phyloP scores from a whole-genome alignment of 1,284 basidiomycete species.

The Xerocomus tenax region DNA sequence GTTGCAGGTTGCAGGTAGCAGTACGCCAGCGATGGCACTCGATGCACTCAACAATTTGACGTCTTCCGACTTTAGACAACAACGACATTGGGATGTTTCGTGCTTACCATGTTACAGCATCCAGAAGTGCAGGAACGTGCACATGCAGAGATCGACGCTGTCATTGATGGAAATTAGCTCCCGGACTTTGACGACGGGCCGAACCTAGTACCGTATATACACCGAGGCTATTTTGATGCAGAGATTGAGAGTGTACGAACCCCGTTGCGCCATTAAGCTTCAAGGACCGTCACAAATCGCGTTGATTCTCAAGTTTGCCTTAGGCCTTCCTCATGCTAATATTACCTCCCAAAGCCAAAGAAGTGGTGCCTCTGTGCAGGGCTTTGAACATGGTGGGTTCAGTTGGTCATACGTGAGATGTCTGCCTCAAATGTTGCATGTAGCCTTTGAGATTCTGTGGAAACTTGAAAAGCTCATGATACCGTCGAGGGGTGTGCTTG shows the following conservation, averaged over 20 bases:
- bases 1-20: conserved; percentile 12
- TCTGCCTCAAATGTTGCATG: too few relatives aligned
- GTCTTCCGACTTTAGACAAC: conserved; percentile 33
- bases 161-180: conserved; percentile 8
- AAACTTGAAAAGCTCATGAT: too few relatives aligned
- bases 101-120: conserved; percentile 43
- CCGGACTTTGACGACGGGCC: not conserved
- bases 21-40: conserved; percentile 12
- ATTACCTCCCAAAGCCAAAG: not conserved
- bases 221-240: not conserved
- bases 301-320: not conserved
- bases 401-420: too few relatives aligned
- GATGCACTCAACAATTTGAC: not conserved
- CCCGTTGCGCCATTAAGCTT: not conserved
- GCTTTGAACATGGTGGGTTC: too few relatives aligned
- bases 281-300: not conserved
- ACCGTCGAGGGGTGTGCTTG: too few relatives aligned
- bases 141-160: conserved; percentile 38
- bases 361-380: too few relatives aligned
- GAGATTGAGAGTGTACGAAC: not conserved
- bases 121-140: conserved; percentile 38
- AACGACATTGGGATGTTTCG: conserved; percentile 37
- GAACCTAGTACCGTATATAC: not conserved
- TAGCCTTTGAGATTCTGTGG: too few relatives aligned
- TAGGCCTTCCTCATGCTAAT: not conserved